Evolutionary conservation across 306 rosid genomes (phyloP).

Genomic region (Gastrolobium villosum): DNA sequence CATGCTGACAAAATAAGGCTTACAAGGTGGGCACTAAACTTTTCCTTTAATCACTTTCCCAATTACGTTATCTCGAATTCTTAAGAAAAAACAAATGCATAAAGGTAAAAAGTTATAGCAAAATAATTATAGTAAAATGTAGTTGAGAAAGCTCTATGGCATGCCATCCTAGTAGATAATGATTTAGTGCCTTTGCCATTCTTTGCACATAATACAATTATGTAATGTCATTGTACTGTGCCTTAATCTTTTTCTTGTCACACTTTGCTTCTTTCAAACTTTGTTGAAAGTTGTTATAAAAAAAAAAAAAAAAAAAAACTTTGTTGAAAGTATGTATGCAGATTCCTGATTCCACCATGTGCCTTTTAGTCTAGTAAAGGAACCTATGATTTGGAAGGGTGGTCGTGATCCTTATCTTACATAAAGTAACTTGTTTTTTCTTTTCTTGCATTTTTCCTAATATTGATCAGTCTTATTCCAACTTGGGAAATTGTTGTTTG

Average conservation of each 20-base stretch:
- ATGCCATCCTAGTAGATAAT: constrained; percentile 1
- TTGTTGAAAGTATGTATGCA: neutral
- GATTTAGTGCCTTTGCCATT: neutral
- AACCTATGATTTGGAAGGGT: neutral
- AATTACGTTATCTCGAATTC: neutral
- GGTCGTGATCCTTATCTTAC: constrained; percentile 17
- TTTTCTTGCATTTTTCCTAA: neutral
- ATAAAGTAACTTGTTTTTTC: constrained; percentile 8
- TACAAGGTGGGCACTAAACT: neutral
- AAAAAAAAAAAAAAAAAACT: too few species aligned
- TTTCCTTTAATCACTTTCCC: too few species aligned
- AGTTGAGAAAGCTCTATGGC: neutral
- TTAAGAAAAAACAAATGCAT: neutral
- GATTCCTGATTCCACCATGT: constrained; percentile 32
- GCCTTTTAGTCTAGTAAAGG: neutral
- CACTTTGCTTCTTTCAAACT: constrained; percentile 10
- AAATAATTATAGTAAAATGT: neutral
- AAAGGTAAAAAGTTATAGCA: constrained; percentile 8
- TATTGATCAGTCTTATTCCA: too few species aligned
- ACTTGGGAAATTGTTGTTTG: too few species aligned
- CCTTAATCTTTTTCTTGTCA: constrained; percentile 3
- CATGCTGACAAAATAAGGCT: neutral
- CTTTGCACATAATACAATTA: constrained; percentile 4
- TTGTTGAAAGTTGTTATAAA: too few species aligned
- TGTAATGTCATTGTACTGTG: neutral